These are phyloP conservation scores for Colletotrichum truncatum DNA, from an alignment of 2,329 filamentous ascomycete species.

Conservation along the genomic window DNA sequence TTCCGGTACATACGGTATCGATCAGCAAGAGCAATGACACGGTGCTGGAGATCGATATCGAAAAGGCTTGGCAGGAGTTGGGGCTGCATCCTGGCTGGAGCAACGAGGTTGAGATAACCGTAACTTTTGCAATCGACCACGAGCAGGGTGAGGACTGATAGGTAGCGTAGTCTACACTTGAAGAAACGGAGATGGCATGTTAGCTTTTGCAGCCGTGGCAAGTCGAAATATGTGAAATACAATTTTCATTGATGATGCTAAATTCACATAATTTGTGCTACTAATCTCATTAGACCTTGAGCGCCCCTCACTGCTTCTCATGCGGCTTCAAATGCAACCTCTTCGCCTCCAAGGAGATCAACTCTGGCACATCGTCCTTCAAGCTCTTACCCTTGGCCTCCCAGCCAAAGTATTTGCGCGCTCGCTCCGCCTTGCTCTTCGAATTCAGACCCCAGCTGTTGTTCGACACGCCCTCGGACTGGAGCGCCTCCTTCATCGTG, in stretches of 20 bases:
- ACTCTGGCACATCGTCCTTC: constrained; percentile 48
- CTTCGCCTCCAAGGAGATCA: constrained; percentile 49
- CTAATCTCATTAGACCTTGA: too few species aligned
- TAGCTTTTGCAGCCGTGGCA: too few species aligned
- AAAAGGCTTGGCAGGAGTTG: constrained; percentile 80
- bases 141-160: neutral
- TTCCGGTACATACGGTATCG: constrained; percentile 73
- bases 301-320: constrained; percentile 31
- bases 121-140: constrained; percentile 59
- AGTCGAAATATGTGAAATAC: too few species aligned
- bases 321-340: constrained; percentile 44
- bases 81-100: constrained; percentile 77
- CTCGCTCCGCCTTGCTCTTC: constrained; percentile 51
- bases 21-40: constrained; percentile 59
- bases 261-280: too few species aligned
- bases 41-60: constrained; percentile 81
- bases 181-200: too few species aligned
- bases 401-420: constrained; percentile 58
- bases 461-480: constrained; percentile 35
- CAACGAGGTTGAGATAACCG: constrained; percentile 79
- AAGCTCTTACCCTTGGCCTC: constrained; percentile 45
- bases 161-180: too few species aligned
- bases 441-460: constrained; percentile 51
- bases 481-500: constrained; percentile 38
- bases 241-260: too few species aligned